phyloP scores from a whole-genome alignment of 805 yeast genomes.

The Cyberlindnera petersonii region DNA sequence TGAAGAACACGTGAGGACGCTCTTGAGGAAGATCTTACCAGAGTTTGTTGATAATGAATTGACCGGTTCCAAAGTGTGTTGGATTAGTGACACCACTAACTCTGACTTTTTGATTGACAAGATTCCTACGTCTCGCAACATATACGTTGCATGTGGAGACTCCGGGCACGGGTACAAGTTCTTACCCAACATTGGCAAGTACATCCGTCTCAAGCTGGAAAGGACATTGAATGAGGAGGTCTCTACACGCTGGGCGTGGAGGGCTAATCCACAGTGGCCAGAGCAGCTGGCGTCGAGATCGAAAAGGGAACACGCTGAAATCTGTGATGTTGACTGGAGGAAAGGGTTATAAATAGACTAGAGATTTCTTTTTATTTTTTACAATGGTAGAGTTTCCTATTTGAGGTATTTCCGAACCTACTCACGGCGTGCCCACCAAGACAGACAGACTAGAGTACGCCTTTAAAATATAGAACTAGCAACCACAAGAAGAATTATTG shows the following conservation, averaged over 20 bases:
- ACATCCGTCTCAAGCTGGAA: slow-evolving; percentile 34
- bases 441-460: no score
- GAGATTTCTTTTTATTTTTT: no score
- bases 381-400: no score
- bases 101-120: slow-evolving; percentile 39
- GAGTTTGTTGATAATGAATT: slow-evolving; percentile 34
- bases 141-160: slow-evolving; percentile 45
- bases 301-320: slow-evolving; percentile 13
- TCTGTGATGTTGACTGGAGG: slow-evolving; percentile 18
- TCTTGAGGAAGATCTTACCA: slow-evolving; percentile 36
- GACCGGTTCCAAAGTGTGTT: slow-evolving; percentile 34
- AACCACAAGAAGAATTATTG: no score
- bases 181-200: slow-evolving; percentile 43
- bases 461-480: no score
- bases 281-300: slow-evolving; percentile 17
- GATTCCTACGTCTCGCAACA: slow-evolving; percentile 32
- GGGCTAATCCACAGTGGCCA: slow-evolving; percentile 20
- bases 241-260: slow-evolving; percentile 33
- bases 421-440: no score
- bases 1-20: slow-evolving; percentile 25
- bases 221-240: slow-evolving; percentile 27
- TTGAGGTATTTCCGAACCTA: no score
- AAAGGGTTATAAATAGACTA: no score
- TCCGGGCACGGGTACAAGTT: slow-evolving; percentile 47
- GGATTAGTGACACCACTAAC: slow-evolving; percentile 41